Conservation (phyloP, 768 basidiomycete species). For the Rhodotorula diobovata region DNA sequence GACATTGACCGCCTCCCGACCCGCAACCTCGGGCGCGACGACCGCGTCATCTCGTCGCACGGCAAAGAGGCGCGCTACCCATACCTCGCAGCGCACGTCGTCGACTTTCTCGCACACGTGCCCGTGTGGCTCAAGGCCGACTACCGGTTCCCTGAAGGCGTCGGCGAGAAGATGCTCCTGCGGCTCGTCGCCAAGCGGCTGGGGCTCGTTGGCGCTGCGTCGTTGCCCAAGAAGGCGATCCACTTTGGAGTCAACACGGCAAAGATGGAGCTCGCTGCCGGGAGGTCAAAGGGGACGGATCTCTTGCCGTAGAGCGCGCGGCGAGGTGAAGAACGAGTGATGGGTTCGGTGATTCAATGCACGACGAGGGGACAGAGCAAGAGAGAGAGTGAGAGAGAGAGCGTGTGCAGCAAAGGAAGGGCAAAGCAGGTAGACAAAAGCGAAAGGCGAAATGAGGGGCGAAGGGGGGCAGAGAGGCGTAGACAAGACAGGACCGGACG, state of each 20-base stretch:
- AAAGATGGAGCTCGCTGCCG: conserved; percentile 39
- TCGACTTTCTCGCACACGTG: conserved; percentile 47
- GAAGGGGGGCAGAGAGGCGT: neutral
- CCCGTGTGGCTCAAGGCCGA: conserved; percentile 81
- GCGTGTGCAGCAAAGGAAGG: too few relatives aligned
- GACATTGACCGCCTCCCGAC: conserved; percentile 53
- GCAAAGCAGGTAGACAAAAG: neutral
- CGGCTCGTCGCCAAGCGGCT: conserved; percentile 65
- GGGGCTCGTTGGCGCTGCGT: conserved; percentile 67
- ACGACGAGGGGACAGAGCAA: too few relatives aligned
- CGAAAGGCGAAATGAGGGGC: too few relatives aligned
- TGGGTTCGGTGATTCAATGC: neutral
- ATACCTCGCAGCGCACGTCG: conserved; percentile 59
- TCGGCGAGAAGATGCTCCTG: conserved; percentile 85
- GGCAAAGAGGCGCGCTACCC: conserved; percentile 78
- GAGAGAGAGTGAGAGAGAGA: too few relatives aligned
- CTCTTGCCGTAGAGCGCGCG: neutral
- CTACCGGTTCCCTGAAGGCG: conserved; percentile 64
- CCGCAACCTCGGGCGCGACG: conserved; percentile 89
- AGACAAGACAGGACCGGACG: neutral
- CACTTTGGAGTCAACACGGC: conserved; percentile 66
- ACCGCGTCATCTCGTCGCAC: conserved; percentile 82
- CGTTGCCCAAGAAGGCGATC: conserved; percentile 85
- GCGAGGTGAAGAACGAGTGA: neutral
- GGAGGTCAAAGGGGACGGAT: conserved; percentile 32